Conservation (phyloP, 2,329 filamentous ascomycete genomes). For the Cytospora piceicola region DNA sequence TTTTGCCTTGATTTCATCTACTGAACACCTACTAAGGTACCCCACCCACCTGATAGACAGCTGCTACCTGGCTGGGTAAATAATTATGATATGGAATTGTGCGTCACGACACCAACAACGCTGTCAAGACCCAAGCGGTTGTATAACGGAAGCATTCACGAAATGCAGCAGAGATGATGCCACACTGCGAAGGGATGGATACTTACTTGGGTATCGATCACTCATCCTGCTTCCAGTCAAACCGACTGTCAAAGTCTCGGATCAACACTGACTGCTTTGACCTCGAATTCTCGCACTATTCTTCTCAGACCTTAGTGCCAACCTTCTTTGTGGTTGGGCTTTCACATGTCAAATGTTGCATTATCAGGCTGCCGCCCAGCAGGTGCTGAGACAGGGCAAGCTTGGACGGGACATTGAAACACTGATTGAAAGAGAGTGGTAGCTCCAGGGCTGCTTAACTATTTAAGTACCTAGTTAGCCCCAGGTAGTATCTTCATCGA, state of each 20-base stretch:
- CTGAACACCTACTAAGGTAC: too few relatives aligned
- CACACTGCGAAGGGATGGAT: not conserved
- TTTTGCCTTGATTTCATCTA: too few relatives aligned
- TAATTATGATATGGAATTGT: not conserved
- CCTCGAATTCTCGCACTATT: too few relatives aligned
- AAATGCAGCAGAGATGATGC: not conserved
- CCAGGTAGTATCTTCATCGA: too few relatives aligned
- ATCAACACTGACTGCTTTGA: too few relatives aligned
- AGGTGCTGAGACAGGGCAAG: not conserved
- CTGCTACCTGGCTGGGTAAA: too few relatives aligned
- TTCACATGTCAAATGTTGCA: not conserved
- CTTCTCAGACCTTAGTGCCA: not conserved
- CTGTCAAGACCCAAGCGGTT: not conserved
- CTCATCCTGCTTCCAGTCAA: too few relatives aligned
- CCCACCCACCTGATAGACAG: too few relatives aligned
- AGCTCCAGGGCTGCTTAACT: not conserved
- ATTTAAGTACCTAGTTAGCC: not conserved
- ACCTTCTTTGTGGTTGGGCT: not conserved
- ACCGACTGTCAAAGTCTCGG: too few relatives aligned
- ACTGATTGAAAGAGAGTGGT: too few relatives aligned
- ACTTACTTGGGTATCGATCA: too few relatives aligned
- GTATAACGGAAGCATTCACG: not conserved
- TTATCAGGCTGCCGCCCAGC: not conserved
- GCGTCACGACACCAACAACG: not conserved
- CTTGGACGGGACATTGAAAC: not conserved